Evolutionary conservation across 768 basidiomycete species (phyloP).

Genomic region (Holtermanniella nyarrowii): DNA sequence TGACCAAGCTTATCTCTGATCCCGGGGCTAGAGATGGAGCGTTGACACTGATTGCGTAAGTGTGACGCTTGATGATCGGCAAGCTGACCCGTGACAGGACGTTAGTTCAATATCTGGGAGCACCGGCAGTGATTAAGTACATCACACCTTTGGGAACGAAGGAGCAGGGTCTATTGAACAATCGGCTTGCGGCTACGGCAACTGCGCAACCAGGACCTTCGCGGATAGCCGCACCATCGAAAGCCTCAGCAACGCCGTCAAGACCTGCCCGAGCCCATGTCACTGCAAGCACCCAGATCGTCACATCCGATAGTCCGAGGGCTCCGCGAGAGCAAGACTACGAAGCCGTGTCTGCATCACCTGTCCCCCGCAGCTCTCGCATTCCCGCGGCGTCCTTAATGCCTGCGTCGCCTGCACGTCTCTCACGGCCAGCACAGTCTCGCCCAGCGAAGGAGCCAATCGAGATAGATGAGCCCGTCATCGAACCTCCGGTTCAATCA

Average conservation of each 20-base stretch:
- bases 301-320: slow-evolving; percentile 19
- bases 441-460: background rate
- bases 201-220: slow-evolving; percentile 13
- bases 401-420: background rate
- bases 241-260: background rate
- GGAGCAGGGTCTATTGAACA: slow-evolving; percentile 29
- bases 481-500: background rate
- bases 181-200: slow-evolving; percentile 28
- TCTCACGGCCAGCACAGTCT: too few relatives aligned
- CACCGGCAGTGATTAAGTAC: background rate
- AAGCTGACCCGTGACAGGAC: background rate
- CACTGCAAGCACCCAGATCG: background rate
- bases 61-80: background rate
- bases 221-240: background rate
- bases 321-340: slow-evolving; percentile 55
- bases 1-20: slow-evolving; percentile 52
- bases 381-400: background rate
- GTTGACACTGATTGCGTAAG: slow-evolving; percentile 65
- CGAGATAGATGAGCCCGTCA: background rate
- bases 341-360: background rate
- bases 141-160: background rate
- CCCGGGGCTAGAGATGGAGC: slow-evolving; percentile 79
- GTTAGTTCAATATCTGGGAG: background rate
- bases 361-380: background rate
- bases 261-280: slow-evolving; percentile 2